phyloP scores from a whole-genome alignment of 176 grass and related monocot genomes.

The Hsuehochloa calcarea region DNA sequence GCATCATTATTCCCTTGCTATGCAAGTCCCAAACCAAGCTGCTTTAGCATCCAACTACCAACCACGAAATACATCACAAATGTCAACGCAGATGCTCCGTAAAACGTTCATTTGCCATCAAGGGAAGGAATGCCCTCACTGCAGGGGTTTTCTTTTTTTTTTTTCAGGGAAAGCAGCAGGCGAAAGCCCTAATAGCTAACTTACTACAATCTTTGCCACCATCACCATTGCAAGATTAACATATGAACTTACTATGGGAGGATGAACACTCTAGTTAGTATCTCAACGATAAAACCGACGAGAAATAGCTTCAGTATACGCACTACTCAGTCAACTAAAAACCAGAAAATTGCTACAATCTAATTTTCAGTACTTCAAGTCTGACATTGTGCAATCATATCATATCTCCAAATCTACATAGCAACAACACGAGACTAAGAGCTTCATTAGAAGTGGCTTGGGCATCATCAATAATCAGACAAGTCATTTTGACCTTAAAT shows the following conservation, averaged over 20 bases:
- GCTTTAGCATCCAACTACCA: too few relatives aligned
- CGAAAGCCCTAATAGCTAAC: background rate
- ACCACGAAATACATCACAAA: too few relatives aligned
- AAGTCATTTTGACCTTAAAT: background rate
- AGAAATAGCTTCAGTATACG: background rate
- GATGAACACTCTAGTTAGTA: constrained; percentile 24
- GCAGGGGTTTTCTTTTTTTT: too few relatives aligned
- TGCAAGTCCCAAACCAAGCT: too few relatives aligned
- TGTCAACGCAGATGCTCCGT: too few relatives aligned
- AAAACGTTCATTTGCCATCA: too few relatives aligned
- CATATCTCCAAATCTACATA: background rate
- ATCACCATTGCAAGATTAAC: background rate
- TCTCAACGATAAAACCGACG: background rate
- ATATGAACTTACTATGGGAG: too few relatives aligned
- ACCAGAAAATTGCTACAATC: background rate
- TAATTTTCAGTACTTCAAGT: background rate
- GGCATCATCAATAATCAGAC: background rate
- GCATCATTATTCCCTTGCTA: too few relatives aligned
- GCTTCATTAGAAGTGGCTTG: background rate
- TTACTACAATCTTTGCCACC: background rate
- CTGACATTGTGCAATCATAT: background rate
- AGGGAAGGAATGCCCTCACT: too few relatives aligned
- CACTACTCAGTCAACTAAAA: background rate
- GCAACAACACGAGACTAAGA: background rate
- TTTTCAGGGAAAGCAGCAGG: too few relatives aligned